phyloP scores from a whole-genome alignment of 2,329 filamentous ascomycete species.

The Cephalotrichum gorgonifer region DNA sequence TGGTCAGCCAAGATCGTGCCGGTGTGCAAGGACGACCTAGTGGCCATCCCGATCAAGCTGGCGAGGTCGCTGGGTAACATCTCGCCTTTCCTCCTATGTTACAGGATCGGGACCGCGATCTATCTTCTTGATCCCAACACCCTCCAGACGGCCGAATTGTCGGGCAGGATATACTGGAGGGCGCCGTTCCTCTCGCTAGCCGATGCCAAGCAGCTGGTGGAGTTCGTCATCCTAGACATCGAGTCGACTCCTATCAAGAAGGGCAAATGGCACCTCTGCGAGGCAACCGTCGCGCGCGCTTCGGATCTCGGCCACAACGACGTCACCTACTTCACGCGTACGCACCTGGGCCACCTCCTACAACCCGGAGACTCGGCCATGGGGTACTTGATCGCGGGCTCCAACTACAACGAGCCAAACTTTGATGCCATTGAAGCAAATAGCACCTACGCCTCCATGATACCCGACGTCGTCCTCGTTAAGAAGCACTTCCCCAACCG shows the following conservation, averaged over 20 bases:
- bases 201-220: constrained; percentile 73
- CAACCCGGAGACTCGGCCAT: constrained; percentile 86
- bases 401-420: constrained; percentile 85
- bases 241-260: constrained; percentile 66
- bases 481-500: constrained; percentile 92
- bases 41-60: constrained; percentile 83
- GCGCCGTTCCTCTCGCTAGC: constrained; percentile 75
- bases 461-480: constrained; percentile 89
- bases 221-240: constrained; percentile 93
- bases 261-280: constrained; percentile 75
- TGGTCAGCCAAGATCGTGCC: constrained; percentile 84
- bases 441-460: constrained; percentile 62
- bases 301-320: constrained; percentile 81
- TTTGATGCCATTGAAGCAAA: constrained; percentile 75
- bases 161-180: constrained; percentile 79
- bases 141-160: constrained; percentile 81
- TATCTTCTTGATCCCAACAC: constrained; percentile 86
- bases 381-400: constrained; percentile 83
- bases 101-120: constrained; percentile 78
- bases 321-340: constrained; percentile 78
- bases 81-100: constrained; percentile 73
- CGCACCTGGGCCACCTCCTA: constrained; percentile 77
- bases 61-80: constrained; percentile 86
- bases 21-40: constrained; percentile 93
- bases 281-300: constrained; percentile 79